These are phyloP conservation scores for Aspergillus oerlinghausenensis DNA, from an alignment of 2,329 filamentous ascomycete genomes.

Conservation along the genomic window DNA sequence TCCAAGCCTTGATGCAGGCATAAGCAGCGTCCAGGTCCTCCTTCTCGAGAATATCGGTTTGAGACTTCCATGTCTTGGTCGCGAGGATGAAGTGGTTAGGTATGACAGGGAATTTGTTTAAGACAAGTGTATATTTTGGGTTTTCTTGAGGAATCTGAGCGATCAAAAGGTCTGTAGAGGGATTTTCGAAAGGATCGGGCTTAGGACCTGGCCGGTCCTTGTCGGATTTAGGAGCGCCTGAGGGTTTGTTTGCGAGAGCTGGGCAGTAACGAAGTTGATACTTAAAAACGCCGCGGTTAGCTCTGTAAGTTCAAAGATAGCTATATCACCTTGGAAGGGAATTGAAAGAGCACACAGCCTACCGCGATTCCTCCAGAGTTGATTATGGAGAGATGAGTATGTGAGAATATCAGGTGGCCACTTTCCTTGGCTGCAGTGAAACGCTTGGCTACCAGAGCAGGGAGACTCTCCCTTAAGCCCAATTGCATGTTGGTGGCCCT, in stretches of 20 bases:
- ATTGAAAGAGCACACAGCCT: slow-evolving; percentile 3
- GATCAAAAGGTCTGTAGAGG: slow-evolving; percentile 39
- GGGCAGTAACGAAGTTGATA: slow-evolving; percentile 48
- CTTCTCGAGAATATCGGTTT: slow-evolving; percentile 41
- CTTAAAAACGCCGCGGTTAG: slow-evolving; percentile 18
- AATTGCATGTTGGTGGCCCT: slow-evolving; percentile 27
- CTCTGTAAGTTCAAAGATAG: not conserved
- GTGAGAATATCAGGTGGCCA: slow-evolving; percentile 36
- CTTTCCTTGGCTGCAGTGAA: slow-evolving; percentile 35
- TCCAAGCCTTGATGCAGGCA: slow-evolving; percentile 41
- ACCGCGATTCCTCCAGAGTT: slow-evolving; percentile 32
- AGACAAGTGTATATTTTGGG: slow-evolving; percentile 38
- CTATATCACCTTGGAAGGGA: not conserved
- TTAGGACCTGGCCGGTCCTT: slow-evolving; percentile 22
- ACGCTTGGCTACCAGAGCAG: slow-evolving; percentile 32
- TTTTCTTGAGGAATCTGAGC: slow-evolving; percentile 33
- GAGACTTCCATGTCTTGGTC: slow-evolving; percentile 40
- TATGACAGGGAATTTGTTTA: slow-evolving; percentile 49
- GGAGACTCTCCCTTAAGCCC: slow-evolving; percentile 32
- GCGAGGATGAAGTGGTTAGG: slow-evolving; percentile 47
- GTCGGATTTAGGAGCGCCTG: slow-evolving; percentile 19
- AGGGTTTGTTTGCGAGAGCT: slow-evolving; percentile 43
- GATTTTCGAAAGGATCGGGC: slow-evolving; percentile 43
- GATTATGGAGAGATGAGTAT: slow-evolving; percentile 36
- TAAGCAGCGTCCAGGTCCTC: slow-evolving; percentile 40